Base-by-base conservation (phyloP, 2,329 filamentous ascomycete genomes). In the Fusarium keratoplasticum region DNA sequence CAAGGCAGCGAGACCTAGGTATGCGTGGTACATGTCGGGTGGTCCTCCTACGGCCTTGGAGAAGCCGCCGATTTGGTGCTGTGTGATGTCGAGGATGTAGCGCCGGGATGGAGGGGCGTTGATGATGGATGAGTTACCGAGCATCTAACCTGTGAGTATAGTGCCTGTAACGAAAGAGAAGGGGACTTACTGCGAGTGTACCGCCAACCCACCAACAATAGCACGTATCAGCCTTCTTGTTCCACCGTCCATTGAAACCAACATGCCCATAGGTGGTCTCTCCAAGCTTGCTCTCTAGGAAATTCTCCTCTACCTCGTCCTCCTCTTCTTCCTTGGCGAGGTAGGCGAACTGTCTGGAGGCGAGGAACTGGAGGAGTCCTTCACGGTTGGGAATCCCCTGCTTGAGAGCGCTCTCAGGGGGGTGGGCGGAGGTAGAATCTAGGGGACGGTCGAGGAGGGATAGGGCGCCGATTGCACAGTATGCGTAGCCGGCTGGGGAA, bases 151-250 rank as follows among this genome's bases (percentile, higher is more conserved):
- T 20, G 36, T 75, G n/a, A 76, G 57, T 4, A 33, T 11, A 13
- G 3, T 20, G 7, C 22, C 18, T 65, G 36, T 2, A 2, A 16
- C 7, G 4, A 33, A 4, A 1, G 7, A 11, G 3, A n/a, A 2
- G 13, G 9, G 9, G 20, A 60, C 82, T 70, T 78, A 88, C 85
- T 61, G 80, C 77, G 1, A 90, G 80, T 1, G 95, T 90, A 2
- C 90, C 95, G 5, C 89, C 88, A 1, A 94, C 94, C 96, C 96
- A 99, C 87, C 96, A 99, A 25, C 91, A 93, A 82, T 99, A 99
- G 84, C 96, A 99, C 1, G 96, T 98, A 83, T 99, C 96, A 11
- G 94, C 93, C 57, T 92, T 88, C 82, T 99, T 99, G 85, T 98
- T 98, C 80, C 90, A 91, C 59, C 96, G 91, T 29, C 96, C 96